phyloP scores from a whole-genome alignment of 139 green algal genomes.

The Volvox africanus region DNA sequence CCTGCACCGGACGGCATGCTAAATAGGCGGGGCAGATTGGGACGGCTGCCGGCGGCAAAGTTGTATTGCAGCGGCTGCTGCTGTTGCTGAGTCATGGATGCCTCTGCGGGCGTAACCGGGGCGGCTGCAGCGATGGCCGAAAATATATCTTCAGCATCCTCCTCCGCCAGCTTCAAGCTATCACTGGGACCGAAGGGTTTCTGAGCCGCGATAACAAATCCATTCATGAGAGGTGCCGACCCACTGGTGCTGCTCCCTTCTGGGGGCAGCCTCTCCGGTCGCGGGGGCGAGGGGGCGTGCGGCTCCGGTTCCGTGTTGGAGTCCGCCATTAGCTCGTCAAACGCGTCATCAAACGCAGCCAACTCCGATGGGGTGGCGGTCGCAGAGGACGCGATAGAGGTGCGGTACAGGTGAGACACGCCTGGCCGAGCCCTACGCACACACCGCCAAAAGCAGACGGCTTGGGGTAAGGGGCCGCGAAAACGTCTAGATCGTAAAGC shows the following conservation, averaged over 20 bases:
- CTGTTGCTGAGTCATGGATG: neutral
- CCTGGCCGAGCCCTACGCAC: constrained; percentile 23
- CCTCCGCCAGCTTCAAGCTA: neutral
- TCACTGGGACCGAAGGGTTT: constrained; percentile 17
- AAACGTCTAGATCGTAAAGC: too few relatives aligned
- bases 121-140: neutral
- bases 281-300: neutral
- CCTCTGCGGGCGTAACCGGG: neutral
- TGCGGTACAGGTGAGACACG: neutral
- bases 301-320: neutral
- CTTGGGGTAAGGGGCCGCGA: too few relatives aligned
- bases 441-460: too few relatives aligned
- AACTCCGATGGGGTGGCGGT: neutral
- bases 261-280: neutral
- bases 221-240: neutral
- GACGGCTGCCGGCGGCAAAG: neutral
- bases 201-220: neutral
- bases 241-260: too few relatives aligned
- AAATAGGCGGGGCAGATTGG: constrained; percentile 24
- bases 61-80: neutral
- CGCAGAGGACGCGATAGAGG: neutral
- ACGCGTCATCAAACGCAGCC: constrained; percentile 27
- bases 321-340: constrained; percentile 29
- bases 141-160: constrained; percentile 13
- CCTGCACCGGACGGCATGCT: neutral